Evolutionary conservation across 495 filamentous ascomycete species (phyloP), one percentile per base, ranked within the genome.

Genomic region (Amphirosellinia nigrospora): DNA sequence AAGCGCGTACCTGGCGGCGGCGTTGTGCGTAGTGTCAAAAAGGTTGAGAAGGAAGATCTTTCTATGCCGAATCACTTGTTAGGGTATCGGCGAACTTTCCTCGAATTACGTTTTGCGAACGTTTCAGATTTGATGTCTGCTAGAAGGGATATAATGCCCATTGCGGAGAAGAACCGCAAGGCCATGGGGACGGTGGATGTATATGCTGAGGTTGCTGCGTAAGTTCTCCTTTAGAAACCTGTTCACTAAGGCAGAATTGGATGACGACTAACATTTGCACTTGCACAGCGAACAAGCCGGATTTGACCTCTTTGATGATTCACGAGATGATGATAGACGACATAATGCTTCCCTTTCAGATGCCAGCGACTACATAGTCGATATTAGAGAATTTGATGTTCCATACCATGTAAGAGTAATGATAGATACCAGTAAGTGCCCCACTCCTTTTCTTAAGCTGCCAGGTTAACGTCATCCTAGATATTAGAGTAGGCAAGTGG

Each of bases 311-410:
- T 97, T 97, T 91, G 96, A 97, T 82, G 82, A 98, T 78, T 90
- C 90, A 87, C 84, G 90, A 88, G 87, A 88, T 85, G 88, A 94
- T 81, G 93, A 97, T 80, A 86, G 84, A 92, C 92, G 92, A 90
- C 82, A 85, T 86, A 93, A 91, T 86, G 81, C 84, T 73, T 88
- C 86, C 75, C 89, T 90, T 84, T 86, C 88, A 75, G 93, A 97
- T 83, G 94, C 94, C 63, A 97, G 94, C 86, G 96, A 99, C 88
- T 96, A 91, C 81, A 93, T 99, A 85, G 88, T 97, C 84, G 96
- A 99, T 89, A 97, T 98, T 80, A 90, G 96, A 84, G 96, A 99
- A 84, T 99, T 94, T 79, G 96, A 99, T 82, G 96, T 99, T 75
- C 96, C 94, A 74, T 99, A 99, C 83, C 96, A 99, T 86, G 95